A percentile compares a stretch with the other conserved stretches of the same genome.
These are phyloP conservation scores for Lentinula guzmanii DNA, from an alignment of 768 basidiomycete species.

Conservation along the genomic window DNA sequence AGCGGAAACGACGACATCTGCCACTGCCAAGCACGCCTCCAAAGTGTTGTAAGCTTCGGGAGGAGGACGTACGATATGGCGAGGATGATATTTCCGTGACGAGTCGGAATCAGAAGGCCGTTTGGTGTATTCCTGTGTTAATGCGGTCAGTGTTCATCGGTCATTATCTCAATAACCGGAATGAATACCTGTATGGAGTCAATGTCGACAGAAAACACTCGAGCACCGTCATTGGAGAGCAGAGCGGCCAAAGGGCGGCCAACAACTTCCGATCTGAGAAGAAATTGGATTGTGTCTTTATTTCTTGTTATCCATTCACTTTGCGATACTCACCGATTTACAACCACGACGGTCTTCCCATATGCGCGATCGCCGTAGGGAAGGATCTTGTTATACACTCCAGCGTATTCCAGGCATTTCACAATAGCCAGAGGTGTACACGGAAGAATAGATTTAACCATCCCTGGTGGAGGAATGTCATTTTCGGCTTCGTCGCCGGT, in stretches of 20 bases:
- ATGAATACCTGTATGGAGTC: conserved; percentile 73
- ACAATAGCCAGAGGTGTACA: conserved; percentile 97
- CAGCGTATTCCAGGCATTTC: conserved; percentile 85
- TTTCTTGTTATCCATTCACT: neutral
- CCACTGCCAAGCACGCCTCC: conserved; percentile 73
- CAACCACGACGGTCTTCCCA: conserved; percentile 87
- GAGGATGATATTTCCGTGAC: conserved; percentile 66
- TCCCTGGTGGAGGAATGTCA: conserved; percentile 73
- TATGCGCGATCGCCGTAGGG: conserved; percentile 94
- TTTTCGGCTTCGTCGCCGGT: conserved; percentile 25
- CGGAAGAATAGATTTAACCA: conserved; percentile 94
- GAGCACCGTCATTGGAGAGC: conserved; percentile 92
- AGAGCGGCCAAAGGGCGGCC: conserved; percentile 95
- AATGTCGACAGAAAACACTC: conserved; percentile 93
- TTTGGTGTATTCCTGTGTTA: conserved; percentile 82
- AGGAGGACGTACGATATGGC: conserved; percentile 74
- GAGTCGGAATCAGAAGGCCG: conserved; percentile 50
- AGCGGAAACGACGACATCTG: conserved; percentile 92
- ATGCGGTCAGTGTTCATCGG: neutral
- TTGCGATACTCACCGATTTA: conserved; percentile 66
- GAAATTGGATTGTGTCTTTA: conserved; percentile 5
- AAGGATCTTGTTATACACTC: conserved; percentile 90
- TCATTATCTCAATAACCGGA: neutral
- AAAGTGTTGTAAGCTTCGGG: conserved; percentile 45
- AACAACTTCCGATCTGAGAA: conserved; percentile 87